phyloP scores from a whole-genome alignment of 176 grass and related monocot genomes.

The Neostapfia colusana region DNA sequence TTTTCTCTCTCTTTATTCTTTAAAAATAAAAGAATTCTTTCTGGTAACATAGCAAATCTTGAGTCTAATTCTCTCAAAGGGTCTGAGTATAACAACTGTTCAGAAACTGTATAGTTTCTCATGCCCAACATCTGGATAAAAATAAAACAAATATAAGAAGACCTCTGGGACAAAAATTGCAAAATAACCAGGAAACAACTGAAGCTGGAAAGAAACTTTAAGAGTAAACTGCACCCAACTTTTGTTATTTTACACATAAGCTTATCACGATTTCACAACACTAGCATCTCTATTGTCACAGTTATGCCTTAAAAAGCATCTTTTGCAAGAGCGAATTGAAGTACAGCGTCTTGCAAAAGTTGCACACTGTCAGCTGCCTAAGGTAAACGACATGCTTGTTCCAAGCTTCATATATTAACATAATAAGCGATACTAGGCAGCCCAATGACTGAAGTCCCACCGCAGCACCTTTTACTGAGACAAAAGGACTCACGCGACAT shows the following conservation, averaged over 20 bases:
- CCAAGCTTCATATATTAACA: background rate
- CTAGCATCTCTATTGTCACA: slow-evolving; percentile 3
- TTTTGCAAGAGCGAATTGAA: background rate
- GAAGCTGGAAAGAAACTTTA: background rate
- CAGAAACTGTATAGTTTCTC: background rate
- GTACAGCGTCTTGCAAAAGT: background rate
- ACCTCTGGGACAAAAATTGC: background rate
- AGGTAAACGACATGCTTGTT: background rate
- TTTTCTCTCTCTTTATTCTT: too few relatives aligned
- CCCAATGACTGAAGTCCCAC: background rate
- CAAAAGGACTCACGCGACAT: background rate
- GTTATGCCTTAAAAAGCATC: slow-evolving; percentile 3
- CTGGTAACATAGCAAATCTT: background rate
- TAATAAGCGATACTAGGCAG: background rate
- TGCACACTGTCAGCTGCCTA: background rate
- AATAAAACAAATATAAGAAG: background rate
- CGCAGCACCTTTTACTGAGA: background rate
- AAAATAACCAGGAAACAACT: background rate
- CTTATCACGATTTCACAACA: background rate
- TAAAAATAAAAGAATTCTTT: too few relatives aligned
- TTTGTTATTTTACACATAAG: background rate
- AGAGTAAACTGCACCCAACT: background rate
- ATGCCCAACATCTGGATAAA: background rate
- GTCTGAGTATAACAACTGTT: background rate
- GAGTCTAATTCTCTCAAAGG: background rate